These are phyloP conservation scores for Hebeloma cylindrosporum DNA, from an alignment of 768 basidiomycete genomes.

Conservation along the genomic window DNA sequence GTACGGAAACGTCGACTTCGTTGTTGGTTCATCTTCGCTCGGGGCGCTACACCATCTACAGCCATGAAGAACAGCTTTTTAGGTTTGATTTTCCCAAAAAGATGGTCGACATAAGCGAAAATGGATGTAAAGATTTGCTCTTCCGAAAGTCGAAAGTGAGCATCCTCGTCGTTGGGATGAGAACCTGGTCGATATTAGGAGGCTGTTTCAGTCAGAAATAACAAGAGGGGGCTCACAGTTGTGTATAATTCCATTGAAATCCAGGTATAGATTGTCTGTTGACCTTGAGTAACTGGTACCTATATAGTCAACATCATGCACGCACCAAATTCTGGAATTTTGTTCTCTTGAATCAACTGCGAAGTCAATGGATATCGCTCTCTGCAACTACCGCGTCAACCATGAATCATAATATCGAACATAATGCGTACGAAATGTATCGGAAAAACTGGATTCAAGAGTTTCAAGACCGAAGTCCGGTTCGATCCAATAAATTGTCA, in stretches of 20 bases:
- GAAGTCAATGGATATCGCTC: constrained; percentile 98
- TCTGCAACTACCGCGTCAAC: constrained; percentile 37
- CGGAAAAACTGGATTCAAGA: constrained; percentile 78
- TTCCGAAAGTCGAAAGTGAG: constrained; percentile 93
- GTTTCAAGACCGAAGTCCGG: constrained; percentile 2
- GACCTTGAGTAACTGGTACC: constrained; percentile 5
- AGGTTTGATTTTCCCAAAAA: constrained; percentile 97
- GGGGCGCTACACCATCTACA: constrained; percentile 94
- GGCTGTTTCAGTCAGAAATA: constrained; percentile 2
- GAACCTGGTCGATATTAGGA: constrained; percentile 51
- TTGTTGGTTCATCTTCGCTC: constrained; percentile 99
- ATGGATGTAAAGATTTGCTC: constrained; percentile 97
- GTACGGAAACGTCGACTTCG: constrained; percentile 91
- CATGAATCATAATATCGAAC: neutral
- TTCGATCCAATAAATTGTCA: constrained; percentile 4
- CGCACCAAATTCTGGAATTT: constrained; percentile 96
- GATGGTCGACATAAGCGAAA: constrained; percentile 94
- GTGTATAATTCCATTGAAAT: constrained; percentile 94
- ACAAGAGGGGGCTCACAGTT: constrained; percentile 52
- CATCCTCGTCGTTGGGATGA: constrained; percentile 95
- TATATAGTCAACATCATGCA: neutral
- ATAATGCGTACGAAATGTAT: constrained; percentile 78
- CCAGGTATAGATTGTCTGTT: constrained; percentile 86
- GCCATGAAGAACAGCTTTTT: constrained; percentile 99
- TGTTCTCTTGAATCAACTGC: constrained; percentile 96